Conservation (phyloP, 2,329 filamentous ascomycete species). For the Colletotrichum agaves region DNA sequence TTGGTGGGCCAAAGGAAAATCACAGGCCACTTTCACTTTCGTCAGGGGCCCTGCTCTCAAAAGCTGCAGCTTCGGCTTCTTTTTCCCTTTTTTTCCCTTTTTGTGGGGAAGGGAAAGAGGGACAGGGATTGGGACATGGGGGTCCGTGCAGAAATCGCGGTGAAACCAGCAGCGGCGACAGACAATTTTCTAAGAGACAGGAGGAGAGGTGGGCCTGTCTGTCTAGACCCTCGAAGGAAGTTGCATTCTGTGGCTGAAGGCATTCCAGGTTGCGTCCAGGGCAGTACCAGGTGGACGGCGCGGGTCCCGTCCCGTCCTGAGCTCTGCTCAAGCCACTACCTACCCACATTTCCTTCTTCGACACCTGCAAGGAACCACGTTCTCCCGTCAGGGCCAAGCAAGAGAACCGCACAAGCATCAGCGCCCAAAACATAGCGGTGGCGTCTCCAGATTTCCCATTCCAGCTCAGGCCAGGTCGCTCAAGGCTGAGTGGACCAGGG, state of each 20-base stretch:
- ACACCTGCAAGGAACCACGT: not conserved
- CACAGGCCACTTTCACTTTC: constrained; percentile 31
- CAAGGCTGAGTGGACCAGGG: constrained; percentile 17
- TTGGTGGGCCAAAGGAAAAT: constrained; percentile 14
- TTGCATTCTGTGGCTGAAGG: not conserved
- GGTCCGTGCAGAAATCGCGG: constrained; percentile 35
- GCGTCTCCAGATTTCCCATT: constrained; percentile 23
- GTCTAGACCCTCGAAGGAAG: not conserved
- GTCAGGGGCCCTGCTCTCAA: constrained; percentile 30
- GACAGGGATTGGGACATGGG: constrained; percentile 20
- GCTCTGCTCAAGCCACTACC: no score
- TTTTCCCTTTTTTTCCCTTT: no score
- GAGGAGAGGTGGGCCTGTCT: not conserved
- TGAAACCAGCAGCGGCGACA: constrained; percentile 22
- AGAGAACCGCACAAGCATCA: not conserved
- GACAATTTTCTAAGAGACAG: not conserved
- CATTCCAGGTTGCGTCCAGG: no score
- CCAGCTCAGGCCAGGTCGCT: constrained; percentile 20
- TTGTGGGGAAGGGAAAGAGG: not conserved
- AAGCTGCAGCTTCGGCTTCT: constrained; percentile 15
- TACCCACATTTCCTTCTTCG: no score
- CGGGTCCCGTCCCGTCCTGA: no score
- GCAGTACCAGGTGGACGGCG: no score
- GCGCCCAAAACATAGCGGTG: not conserved
- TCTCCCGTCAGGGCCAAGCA: not conserved